Percentiles rank a stretch among this genome's conserved stretches.
phyloP scores from a whole-genome alignment of 2,329 filamentous ascomycete genomes.

The Apiospora koreana region DNA sequence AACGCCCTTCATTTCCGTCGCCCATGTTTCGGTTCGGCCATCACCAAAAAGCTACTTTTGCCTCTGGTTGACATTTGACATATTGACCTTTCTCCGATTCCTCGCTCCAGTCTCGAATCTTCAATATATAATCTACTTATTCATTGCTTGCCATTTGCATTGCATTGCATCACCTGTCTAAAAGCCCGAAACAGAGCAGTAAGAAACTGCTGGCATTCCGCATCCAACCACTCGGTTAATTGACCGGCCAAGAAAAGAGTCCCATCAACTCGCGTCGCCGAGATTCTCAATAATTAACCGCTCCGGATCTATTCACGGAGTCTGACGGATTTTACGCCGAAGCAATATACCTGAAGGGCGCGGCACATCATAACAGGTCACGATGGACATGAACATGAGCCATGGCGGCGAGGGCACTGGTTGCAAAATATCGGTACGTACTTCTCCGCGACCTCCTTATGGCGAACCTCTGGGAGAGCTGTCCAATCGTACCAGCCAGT shows the following conservation, averaged over 20 bases:
- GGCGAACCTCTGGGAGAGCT: background rate
- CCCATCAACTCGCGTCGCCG: background rate
- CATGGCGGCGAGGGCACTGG: background rate
- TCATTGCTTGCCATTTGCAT: background rate
- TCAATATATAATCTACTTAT: background rate
- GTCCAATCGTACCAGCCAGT: background rate
- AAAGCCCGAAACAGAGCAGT: no score
- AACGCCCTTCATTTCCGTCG: background rate
- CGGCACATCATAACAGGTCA: background rate
- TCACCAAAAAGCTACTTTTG: background rate
- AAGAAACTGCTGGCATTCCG: background rate
- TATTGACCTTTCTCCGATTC: background rate
- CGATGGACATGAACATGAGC: slow-evolving; percentile 5
- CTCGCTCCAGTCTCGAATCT: background rate
- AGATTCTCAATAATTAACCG: background rate
- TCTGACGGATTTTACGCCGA: background rate
- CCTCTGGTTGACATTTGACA: background rate
- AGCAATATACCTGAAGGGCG: background rate
- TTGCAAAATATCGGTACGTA: slow-evolving; percentile 9
- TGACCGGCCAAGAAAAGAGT: background rate
- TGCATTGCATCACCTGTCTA: no score
- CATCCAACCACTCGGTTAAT: background rate
- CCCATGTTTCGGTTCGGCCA: background rate
- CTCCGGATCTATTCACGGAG: background rate
- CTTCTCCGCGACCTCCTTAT: background rate